phyloP scores from a whole-genome alignment of 2,329 filamentous ascomycete genomes.

The Akanthomyces muscarius region DNA sequence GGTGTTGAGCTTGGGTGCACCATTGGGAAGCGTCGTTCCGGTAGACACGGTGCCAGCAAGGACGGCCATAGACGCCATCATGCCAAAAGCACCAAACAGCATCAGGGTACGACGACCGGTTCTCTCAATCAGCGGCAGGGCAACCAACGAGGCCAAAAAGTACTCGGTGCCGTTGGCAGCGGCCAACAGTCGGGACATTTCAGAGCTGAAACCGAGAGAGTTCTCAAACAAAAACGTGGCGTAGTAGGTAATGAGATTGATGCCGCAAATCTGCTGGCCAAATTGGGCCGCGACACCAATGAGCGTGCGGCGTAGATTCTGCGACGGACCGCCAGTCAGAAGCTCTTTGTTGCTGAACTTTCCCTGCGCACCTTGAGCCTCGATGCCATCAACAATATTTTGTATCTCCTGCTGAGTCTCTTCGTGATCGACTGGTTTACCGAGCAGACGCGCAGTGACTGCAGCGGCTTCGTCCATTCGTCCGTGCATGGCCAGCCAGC shows the following conservation, averaged over 20 bases:
- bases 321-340: slow-evolving; percentile 42
- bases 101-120: slow-evolving; percentile 59
- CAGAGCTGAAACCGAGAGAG: slow-evolving; percentile 41
- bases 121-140: slow-evolving; percentile 42
- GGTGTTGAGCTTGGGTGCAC: slow-evolving; percentile 26
- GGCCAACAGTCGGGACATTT: slow-evolving; percentile 49
- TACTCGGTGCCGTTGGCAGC: slow-evolving; percentile 48
- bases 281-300: slow-evolving; percentile 45
- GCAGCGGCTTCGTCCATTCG: slow-evolving; percentile 26
- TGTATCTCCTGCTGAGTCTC: slow-evolving; percentile 33
- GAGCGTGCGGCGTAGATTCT: slow-evolving; percentile 38
- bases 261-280: slow-evolving; percentile 46
- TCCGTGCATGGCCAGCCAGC: slow-evolving; percentile 43
- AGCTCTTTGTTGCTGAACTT: slow-evolving; percentile 31
- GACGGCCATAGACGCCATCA: slow-evolving; percentile 62
- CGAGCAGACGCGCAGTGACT: slow-evolving; percentile 26
- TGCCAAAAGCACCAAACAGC: slow-evolving; percentile 59
- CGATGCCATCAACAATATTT: slow-evolving; percentile 38
- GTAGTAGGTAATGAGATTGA: slow-evolving; percentile 48
- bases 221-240: slow-evolving; percentile 32
- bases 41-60: slow-evolving; percentile 33
- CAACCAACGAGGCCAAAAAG: slow-evolving; percentile 36
- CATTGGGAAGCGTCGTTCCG: slow-evolving; percentile 28
- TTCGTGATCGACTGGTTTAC: slow-evolving; percentile 24
- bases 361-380: slow-evolving; percentile 29